These are phyloP conservation scores for Microbotryomycetes sp. DNA, from an alignment of 1,284 basidiomycete species.

Conservation along the genomic window DNA sequence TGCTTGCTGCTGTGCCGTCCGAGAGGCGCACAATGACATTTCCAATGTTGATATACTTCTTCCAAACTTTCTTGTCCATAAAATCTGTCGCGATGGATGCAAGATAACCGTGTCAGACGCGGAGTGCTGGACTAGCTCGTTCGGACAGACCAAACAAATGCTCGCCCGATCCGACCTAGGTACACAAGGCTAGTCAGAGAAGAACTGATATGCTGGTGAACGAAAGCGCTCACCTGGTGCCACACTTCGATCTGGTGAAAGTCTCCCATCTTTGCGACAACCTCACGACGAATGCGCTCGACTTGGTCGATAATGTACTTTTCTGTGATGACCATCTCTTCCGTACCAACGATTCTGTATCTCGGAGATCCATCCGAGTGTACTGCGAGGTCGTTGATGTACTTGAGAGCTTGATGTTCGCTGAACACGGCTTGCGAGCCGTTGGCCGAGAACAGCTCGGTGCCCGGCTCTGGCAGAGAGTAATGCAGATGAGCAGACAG, in stretches of 20 bases:
- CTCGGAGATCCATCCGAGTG: conserved; percentile 39
- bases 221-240: conserved; percentile 75
- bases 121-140: neutral
- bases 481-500: conserved; percentile 21
- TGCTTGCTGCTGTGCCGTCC: conserved; percentile 61
- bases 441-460: neutral
- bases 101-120: neutral
- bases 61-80: conserved; percentile 55
- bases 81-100: conserved; percentile 18
- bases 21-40: conserved; percentile 87
- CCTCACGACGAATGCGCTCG: conserved; percentile 50
- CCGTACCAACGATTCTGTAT: conserved; percentile 84
- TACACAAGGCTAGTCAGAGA: neutral
- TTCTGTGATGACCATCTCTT: conserved; percentile 78
- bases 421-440: conserved; percentile 10
- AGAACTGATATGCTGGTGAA: conserved; percentile 43
- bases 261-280: conserved; percentile 46
- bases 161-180: neutral
- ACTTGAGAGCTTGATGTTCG: conserved; percentile 20
- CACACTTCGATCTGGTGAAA: conserved; percentile 77
- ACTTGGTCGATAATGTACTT: conserved; percentile 69
- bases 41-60: conserved; percentile 72
- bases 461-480: conserved; percentile 13
- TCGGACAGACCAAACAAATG: conserved; percentile 1
- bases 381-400: conserved; percentile 20